Conservation (phyloP, 306 rosid species). For the Cicer judaicum region DNA sequence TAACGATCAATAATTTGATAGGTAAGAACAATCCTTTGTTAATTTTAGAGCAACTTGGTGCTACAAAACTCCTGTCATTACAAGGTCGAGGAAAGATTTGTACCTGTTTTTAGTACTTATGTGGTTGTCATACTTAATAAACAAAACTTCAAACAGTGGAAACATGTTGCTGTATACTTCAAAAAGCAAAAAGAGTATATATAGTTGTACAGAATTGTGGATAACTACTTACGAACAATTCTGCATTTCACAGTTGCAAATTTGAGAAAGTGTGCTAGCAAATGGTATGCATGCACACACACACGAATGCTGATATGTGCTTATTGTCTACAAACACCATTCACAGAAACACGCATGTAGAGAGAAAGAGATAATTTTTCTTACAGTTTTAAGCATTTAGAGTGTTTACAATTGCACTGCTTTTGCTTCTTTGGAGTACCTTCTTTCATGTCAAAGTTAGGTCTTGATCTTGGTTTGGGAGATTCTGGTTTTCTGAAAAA, state of each 20-base stretch:
- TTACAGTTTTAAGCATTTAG: conserved; percentile 96
- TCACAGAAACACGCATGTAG: conserved; percentile 4
- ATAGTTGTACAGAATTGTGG: conserved; percentile 5
- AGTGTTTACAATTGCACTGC: conserved; percentile 97
- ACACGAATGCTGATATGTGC: background rate
- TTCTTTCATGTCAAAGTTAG: conserved; percentile 74
- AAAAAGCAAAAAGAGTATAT: conserved; percentile 40
- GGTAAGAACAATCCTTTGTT: conserved; percentile 3
- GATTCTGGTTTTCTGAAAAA: conserved; percentile 89
- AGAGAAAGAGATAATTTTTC: conserved; percentile 49
- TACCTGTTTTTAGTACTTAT: background rate
- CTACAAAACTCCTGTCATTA: background rate
- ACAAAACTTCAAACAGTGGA: background rate
- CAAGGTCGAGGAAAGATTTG: background rate
- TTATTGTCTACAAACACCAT: conserved; percentile 6
- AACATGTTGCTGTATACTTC: conserved; percentile 17
- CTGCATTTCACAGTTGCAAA: conserved; percentile 22
- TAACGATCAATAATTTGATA: conserved; percentile 11
- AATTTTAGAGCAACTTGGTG: background rate
- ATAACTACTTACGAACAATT: conserved; percentile 34
- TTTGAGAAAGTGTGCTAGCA: background rate
- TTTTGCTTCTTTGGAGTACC: conserved; percentile 94
- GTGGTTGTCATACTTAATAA: background rate
- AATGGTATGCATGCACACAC: background rate
- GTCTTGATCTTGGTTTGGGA: conserved; percentile 80